Percentiles rank a stretch among this genome's conserved stretches.
Evolutionary conservation across 2,329 filamentous ascomycete species (phyloP).

Genomic region (Ceratocystis cacaofunesta): DNA sequence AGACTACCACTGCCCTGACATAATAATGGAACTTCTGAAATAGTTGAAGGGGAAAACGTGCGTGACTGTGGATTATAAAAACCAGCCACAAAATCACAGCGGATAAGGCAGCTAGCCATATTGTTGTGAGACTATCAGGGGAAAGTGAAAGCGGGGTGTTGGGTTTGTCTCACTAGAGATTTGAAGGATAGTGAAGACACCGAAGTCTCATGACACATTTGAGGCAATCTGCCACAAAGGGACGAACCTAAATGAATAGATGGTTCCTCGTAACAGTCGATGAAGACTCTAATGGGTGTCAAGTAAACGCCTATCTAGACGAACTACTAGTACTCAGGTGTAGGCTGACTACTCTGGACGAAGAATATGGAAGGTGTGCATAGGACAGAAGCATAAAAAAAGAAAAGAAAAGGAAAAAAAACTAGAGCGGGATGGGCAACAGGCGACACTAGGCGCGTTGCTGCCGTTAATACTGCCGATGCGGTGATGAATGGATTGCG

Average conservation of each 20-base stretch:
- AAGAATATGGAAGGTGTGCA: background rate
- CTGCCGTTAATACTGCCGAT: background rate
- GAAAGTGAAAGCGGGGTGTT: background rate
- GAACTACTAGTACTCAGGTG: background rate
- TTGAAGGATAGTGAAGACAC: background rate
- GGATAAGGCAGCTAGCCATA: background rate
- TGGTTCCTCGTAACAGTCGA: background rate
- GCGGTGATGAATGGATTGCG: background rate
- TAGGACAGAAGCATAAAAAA: background rate
- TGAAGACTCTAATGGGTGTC: background rate
- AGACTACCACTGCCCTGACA: background rate
- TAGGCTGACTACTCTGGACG: background rate
- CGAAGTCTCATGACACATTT: background rate
- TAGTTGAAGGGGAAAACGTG: background rate
- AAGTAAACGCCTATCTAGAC: background rate
- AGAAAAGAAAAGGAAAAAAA: too few species aligned
- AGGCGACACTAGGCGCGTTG: constrained; percentile 13
- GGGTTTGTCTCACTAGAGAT: constrained; percentile 3
- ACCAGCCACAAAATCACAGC: background rate
- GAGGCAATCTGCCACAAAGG: background rate
- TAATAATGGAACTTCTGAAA: background rate
- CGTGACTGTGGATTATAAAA: background rate
- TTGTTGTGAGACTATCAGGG: background rate
- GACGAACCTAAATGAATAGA: too few species aligned
- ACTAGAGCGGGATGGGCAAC: background rate